Evolutionary conservation across 352 stramenopile genomes (phyloP), one percentile per base, ranked within the genome.

Genomic region (Pythium aquatile): DNA sequence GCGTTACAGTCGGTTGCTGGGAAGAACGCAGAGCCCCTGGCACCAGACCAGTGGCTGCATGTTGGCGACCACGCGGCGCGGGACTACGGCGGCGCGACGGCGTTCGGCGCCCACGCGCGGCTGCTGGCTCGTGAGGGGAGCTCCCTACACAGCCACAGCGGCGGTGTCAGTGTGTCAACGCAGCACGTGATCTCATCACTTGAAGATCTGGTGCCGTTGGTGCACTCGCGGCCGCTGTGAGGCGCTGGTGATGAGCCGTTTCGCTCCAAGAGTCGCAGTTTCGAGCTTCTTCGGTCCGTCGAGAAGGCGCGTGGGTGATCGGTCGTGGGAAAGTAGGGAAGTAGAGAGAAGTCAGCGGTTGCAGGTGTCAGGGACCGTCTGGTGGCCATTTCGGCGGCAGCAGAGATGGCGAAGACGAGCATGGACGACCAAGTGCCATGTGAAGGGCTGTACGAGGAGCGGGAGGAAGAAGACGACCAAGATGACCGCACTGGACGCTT

Each of bases 1-100:
- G 40, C 10, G 17, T 17, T 73, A 20, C 44, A 16, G 13, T n/a
- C n/a, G 2, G n/a, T 11, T 30, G 29, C 48, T 16, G 26, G 16
- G 3, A 10, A 2, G 1, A 20, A 14, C 32, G n/a, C 6, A 39
- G 33, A 37, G 1, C n/a, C 49, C 1, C 46, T 74, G 14, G 26
- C 28, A 16, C 37, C 67, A 11, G 44, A 16, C 11, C 56, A 37
- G 20, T 76, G 80, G 58, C 56, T 94, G 29, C 85, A 94, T 54
- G 74, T 92, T 13, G 85, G 85, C 1, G 85, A 94, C 51, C 75
- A 94, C 52, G 35, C 29, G 4, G 53, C 11, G 14, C 76, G 72
- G n/a, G 85, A 94, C 64, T 90, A 88, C 53, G 44, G 68, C 0
- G 85, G 78, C 9, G 78, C 83, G 0, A 62, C 58, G 13, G 69